Percentiles rank a stretch among this genome's conserved stretches.
phyloP scores from a whole-genome alignment of 176 grass and related monocot species.

The maize (Zea mays) region DNA sequence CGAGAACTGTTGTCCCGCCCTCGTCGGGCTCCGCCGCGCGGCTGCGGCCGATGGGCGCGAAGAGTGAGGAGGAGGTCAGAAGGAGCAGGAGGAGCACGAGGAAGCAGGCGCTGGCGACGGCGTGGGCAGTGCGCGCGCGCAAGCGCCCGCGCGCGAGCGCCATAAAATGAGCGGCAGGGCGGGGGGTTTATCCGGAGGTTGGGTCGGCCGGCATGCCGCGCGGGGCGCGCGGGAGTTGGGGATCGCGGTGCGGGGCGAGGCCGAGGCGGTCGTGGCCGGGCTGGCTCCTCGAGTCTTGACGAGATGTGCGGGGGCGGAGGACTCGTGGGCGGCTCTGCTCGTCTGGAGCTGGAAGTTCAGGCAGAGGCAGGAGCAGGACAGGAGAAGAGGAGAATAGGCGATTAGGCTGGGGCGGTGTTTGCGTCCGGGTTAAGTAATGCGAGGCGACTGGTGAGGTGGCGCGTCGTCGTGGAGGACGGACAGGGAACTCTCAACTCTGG shows the following conservation, averaged over 20 bases:
- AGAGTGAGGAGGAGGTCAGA: conserved; percentile 16
- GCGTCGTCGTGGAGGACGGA: conserved; percentile 26
- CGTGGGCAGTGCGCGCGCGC: conserved; percentile 38
- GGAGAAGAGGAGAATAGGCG: neutral
- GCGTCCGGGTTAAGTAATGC: neutral
- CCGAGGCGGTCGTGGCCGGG: neutral
- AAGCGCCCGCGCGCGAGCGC: conserved; percentile 30
- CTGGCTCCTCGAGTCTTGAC: too few species aligned
- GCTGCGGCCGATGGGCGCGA: neutral
- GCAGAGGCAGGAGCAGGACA: neutral
- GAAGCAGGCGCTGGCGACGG: conserved; percentile 55
- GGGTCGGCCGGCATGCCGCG: conserved; percentile 37
- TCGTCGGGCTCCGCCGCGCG: neutral
- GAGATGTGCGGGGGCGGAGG: conserved; percentile 12
- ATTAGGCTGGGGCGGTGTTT: neutral
- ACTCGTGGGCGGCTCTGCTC: conserved; percentile 20
- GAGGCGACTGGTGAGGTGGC: neutral
- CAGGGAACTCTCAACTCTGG: neutral
- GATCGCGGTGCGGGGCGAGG: neutral
- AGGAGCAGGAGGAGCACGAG: conserved; percentile 27
- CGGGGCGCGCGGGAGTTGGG: conserved; percentile 1
- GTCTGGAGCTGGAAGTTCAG: neutral
- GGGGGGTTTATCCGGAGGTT: conserved; percentile 28
- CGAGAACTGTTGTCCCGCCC: neutral
- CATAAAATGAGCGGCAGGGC: conserved; percentile 48